Evolutionary conservation across 805 yeast genomes (phyloP).

Genomic region (Candida sanyiensis): DNA sequence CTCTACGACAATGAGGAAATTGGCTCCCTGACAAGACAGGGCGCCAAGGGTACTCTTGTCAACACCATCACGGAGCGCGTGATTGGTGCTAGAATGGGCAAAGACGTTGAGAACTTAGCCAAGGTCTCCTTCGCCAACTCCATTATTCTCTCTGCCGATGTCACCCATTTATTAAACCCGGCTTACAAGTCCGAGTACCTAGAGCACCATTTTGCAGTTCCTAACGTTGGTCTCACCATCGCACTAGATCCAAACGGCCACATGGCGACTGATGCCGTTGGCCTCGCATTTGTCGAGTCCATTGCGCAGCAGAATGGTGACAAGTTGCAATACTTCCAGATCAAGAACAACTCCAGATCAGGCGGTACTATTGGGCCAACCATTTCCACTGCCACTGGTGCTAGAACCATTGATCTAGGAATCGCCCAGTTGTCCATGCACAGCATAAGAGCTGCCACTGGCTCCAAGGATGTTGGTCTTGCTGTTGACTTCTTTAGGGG

Average conservation of each 20-base stretch:
- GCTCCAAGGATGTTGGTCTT: constrained; percentile 70
- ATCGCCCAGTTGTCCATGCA: constrained; percentile 85
- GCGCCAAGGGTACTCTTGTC: constrained; percentile 72
- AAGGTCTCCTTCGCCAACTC: constrained; percentile 62
- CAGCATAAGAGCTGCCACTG: constrained; percentile 75
- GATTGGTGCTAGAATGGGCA: constrained; percentile 24
- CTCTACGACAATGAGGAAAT: constrained; percentile 79
- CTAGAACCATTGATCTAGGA: constrained; percentile 75
- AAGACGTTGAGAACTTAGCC: constrained; percentile 22
- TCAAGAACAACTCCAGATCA: constrained; percentile 76
- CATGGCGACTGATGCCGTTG: constrained; percentile 77
- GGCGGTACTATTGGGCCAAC: constrained; percentile 89
- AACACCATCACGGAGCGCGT: constrained; percentile 61
- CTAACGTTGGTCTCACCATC: constrained; percentile 69
- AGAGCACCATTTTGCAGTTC: constrained; percentile 74
- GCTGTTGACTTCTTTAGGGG: constrained; percentile 69
- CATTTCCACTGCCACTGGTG: constrained; percentile 58
- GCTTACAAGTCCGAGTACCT: constrained; percentile 63
- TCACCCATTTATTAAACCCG: constrained; percentile 77
- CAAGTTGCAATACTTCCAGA: constrained; percentile 73
- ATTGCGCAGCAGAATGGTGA: constrained; percentile 62
- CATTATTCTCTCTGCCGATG: constrained; percentile 78
- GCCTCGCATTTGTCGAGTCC: constrained; percentile 64
- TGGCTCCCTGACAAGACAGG: constrained; percentile 75
- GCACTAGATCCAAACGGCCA: constrained; percentile 75